Base-by-base conservation (phyloP, 2,329 filamentous ascomycete species). In the Cordyceps farinosa region DNA sequence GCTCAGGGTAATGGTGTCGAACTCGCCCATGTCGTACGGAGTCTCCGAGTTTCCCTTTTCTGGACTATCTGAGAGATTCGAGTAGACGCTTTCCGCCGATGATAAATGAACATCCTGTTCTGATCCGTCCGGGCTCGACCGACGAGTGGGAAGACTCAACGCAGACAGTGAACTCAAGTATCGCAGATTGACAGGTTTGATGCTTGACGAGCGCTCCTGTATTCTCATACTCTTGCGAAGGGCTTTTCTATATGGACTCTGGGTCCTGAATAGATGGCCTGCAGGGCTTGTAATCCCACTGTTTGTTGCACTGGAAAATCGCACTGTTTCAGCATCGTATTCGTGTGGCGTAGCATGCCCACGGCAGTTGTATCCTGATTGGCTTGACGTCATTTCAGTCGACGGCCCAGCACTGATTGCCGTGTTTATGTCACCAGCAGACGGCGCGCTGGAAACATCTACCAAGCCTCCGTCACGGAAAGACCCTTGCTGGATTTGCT, bases 231-330 rank as follows among this genome's bases (percentile, higher is more conserved):
- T 80, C 56, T 79, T 77, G 51, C 76, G 78, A 38, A 87, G 68
- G 2, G 80, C 81, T 32, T 80, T 80, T 3, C 84, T 80, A 66
- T 82, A 88, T 0, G 84, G 83, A 61, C 84, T 87, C 32, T 78
- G 74, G 0, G 82, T 82, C 34, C 83, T 78, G 65, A 86, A 84
- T 1, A 85, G 72, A 64, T 83, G 80, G 17, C 77, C 78, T 1
- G 77, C 73, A 2, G 81, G 80, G 51, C 82, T 85, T 1, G 78
- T 81, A 66, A 84, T 3, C 27, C 34, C 60, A 34, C 51, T 62
- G 42, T 51, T 50, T 3, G 32, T 34, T 56, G 51, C 52, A 50
- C 56, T 53, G 58, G 27, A 56, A 30, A 55, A 32, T 56, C 44
- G 40, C 5, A 42, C 60, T 10, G 27, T 34, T 5, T 62, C 51